Percentiles rank a stretch among this genome's conserved stretches.
Evolutionary conservation across 305 asterid genomes (phyloP).

Genomic region (Fraxinus floribunda): DNA sequence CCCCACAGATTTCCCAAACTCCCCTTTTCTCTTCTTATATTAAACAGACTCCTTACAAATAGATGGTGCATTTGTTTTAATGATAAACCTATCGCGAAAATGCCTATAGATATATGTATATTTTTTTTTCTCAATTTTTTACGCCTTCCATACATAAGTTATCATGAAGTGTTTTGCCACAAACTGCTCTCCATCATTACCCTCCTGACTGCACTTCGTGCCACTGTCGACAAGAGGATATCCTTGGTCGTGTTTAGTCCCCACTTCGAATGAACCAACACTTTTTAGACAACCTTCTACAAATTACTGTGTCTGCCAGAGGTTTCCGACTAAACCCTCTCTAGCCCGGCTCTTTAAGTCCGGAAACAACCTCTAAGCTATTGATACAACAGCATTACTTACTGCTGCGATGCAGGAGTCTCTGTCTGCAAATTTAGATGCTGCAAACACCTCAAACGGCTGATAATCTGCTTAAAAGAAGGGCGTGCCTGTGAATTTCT

Average conservation of each 20-base stretch:
- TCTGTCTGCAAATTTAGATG: slow-evolving; percentile 48
- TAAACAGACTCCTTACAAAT: slow-evolving; percentile 29
- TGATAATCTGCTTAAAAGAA: slow-evolving; percentile 77
- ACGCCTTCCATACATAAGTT: slow-evolving; percentile 20
- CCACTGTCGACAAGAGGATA: slow-evolving; percentile 38
- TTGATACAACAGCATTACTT: slow-evolving; percentile 34
- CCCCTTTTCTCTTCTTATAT: slow-evolving; percentile 1
- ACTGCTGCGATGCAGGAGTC: slow-evolving; percentile 30
- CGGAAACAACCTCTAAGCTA: slow-evolving; percentile 36
- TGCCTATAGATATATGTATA: neutral
- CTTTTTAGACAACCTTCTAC: slow-evolving; percentile 38
- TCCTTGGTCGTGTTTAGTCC: slow-evolving; percentile 53
- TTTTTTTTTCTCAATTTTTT: slow-evolving; percentile 25
- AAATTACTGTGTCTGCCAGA: slow-evolving; percentile 29
- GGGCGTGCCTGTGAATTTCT: slow-evolving; percentile 80
- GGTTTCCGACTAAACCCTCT: slow-evolving; percentile 24
- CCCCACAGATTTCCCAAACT: slow-evolving; percentile 22
- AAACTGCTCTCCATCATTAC: slow-evolving; percentile 12
- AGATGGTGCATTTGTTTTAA: slow-evolving; percentile 23
- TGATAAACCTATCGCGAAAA: slow-evolving; percentile 12
- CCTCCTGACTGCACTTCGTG: slow-evolving; percentile 37
- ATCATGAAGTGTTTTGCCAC: slow-evolving; percentile 23
- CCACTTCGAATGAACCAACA: slow-evolving; percentile 84
- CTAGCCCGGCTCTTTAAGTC: slow-evolving; percentile 34
- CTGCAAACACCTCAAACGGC: slow-evolving; percentile 71